Evolutionary conservation across 2,329 filamentous ascomycete species (phyloP), one percentile per base, ranked within the genome.

Genomic region (Neofusicoccum umdonicola): DNA sequence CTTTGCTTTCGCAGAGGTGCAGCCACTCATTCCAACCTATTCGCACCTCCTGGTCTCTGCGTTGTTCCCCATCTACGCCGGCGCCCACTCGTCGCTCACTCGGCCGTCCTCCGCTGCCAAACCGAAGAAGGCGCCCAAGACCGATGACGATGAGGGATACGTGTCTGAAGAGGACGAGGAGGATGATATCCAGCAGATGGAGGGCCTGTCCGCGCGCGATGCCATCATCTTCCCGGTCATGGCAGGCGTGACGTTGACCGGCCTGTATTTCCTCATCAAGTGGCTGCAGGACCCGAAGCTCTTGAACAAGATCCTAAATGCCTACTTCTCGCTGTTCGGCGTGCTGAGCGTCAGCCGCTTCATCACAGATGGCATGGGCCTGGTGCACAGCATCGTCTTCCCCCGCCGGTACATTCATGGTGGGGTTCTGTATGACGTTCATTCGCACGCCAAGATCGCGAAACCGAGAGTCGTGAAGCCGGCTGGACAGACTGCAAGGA

Each of bases 241-340:
- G 63, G 93, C 93, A 5, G 92, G 88, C 1, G 72, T 82, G 9
- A 87, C 89, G 1, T 85, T 98, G 8, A 84, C 88, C 47, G 87
- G 87, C 4, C 82, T 98, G 12, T 98, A 98, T 80, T 89, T 93
- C 71, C 82, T 97, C 66, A 92, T 98, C 73, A 92, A 96, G 75
- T 95, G 90, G 85, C 85, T 97, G 63, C 83, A 94, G 68, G 91
- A 97, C 71, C 89, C 93, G 0, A 83, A 88, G 11, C 81, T 96
- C 22, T 79, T 98, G 71, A 97, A 94, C 80, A 91, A 89, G 77
- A 85, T 96, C 44, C 80, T 98, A 22, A 89, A 91, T 44, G 87
- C 85, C 72, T 97, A 98, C 80, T 93, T 97, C 78, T 91, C 90
- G 3, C 77, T 87, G 65, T 87, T 94, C 73, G 92, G 91, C 0